Evolutionary conservation across 140 eudicot genomes (phyloP).

Genomic region (Cichorium intybus): DNA sequence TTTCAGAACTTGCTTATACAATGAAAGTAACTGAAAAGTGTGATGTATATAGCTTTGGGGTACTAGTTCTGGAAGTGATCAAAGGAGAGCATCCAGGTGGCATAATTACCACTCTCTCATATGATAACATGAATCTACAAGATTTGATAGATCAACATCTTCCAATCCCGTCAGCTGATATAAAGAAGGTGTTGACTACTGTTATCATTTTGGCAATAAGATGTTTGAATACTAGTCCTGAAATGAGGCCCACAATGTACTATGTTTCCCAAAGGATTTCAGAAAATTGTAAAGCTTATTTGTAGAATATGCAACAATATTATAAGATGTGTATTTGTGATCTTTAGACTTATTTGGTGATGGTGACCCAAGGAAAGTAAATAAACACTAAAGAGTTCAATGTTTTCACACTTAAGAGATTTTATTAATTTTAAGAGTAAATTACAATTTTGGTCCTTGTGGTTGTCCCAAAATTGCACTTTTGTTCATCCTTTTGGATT

Average conservation of each 20-base stretch:
- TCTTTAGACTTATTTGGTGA: not conserved
- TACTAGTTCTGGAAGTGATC: not conserved
- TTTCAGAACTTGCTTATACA: not conserved
- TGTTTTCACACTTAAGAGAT: not conserved
- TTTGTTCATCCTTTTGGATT: no score
- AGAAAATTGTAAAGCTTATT: not conserved
- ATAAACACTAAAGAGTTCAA: not conserved
- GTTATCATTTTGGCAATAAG: not conserved
- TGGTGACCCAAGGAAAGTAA: not conserved
- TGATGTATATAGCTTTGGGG: not conserved
- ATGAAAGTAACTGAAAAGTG: not conserved
- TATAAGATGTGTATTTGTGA: not conserved
- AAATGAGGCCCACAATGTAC: not conserved
- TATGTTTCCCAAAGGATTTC: not conserved
- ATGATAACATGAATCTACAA: not conserved
- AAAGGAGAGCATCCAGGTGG: not conserved
- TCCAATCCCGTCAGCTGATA: not conserved
- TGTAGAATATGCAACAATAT: not conserved
- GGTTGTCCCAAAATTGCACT: no score
- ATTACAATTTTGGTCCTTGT: no score
- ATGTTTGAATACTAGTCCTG: not conserved
- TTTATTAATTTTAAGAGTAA: no score
- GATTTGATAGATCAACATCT: not conserved
- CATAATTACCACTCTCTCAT: not conserved
- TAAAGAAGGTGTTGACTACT: not conserved